Conservation (phyloP, 768 basidiomycete genomes). For the Termitomyces sp. region DNA sequence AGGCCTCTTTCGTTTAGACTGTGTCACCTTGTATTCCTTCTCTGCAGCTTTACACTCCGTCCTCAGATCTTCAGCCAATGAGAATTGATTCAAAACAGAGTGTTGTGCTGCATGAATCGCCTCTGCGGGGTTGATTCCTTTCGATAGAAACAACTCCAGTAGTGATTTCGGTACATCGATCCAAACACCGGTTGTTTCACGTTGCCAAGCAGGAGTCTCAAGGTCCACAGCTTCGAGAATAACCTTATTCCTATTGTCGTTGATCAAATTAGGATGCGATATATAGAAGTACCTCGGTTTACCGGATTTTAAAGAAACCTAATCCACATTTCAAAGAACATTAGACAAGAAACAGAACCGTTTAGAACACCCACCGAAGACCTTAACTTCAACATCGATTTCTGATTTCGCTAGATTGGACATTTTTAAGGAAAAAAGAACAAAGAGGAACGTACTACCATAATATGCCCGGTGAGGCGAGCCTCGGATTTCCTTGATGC, state of each 20-base stretch:
- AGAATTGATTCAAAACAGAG: slow-evolving; percentile 76
- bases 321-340: neutral
- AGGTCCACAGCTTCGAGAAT: slow-evolving; percentile 79
- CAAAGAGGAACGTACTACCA: slow-evolving; percentile 50
- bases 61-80: slow-evolving; percentile 61
- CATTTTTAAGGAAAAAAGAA: neutral
- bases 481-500: slow-evolving; percentile 61
- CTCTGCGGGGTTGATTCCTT: slow-evolving; percentile 65
- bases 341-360: neutral
- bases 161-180: slow-evolving; percentile 62
- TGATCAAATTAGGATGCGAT: neutral
- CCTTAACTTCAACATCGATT: slow-evolving; percentile 60
- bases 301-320: slow-evolving; percentile 82
- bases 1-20: slow-evolving; percentile 61
- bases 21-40: slow-evolving; percentile 60
- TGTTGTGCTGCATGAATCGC: slow-evolving; percentile 87
- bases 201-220: slow-evolving; percentile 74
- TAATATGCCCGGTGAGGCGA: slow-evolving; percentile 61
- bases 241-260: slow-evolving; percentile 42
- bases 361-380: slow-evolving; percentile 57
- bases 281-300: neutral
- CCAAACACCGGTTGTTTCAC: slow-evolving; percentile 74
- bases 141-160: slow-evolving; percentile 48
- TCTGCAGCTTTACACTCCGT: slow-evolving; percentile 84
- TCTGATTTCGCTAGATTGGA: slow-evolving; percentile 33